phyloP scores from a whole-genome alignment of 164 flowering plant species.

The Dillenia suffruticosa region DNA sequence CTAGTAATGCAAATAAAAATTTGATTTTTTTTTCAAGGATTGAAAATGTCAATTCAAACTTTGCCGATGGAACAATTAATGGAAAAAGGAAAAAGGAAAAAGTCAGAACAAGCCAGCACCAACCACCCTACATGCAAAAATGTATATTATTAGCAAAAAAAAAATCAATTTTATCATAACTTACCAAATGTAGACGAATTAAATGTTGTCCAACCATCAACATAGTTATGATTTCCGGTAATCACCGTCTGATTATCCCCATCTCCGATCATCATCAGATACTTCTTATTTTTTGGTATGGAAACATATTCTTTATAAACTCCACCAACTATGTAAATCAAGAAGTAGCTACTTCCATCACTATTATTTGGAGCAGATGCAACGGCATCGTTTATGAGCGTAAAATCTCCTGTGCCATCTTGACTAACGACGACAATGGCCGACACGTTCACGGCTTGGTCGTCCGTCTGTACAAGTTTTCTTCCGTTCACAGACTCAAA shows the following conservation, averaged over 20 bases:
- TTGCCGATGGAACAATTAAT: too few relatives aligned
- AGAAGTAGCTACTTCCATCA: constrained; percentile 23
- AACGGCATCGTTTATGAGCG: constrained; percentile 19
- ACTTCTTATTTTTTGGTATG: constrained; percentile 29
- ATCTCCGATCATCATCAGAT: constrained; percentile 53
- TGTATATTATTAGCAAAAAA: too few relatives aligned
- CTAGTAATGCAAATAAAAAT: too few relatives aligned
- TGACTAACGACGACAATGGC: constrained; percentile 16
- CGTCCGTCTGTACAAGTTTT: neutral
- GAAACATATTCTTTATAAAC: constrained; percentile 51
- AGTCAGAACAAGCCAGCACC: too few relatives aligned
- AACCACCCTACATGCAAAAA: too few relatives aligned
- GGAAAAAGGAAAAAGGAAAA: too few relatives aligned
- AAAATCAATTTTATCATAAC: neutral
- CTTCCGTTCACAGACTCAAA: constrained; percentile 10
- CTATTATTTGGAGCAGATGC: constrained; percentile 35
- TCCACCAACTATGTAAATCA: constrained; percentile 38
- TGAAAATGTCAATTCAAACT: too few relatives aligned
- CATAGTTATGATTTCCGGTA: constrained; percentile 22
- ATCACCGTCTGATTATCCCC: constrained; percentile 27
- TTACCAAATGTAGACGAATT: constrained; percentile 31
- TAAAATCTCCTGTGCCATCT: constrained; percentile 17
- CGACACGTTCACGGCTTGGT: neutral
- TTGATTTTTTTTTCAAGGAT: too few relatives aligned
- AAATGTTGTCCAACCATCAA: constrained; percentile 34